Base-by-base conservation (phyloP, 2,329 filamentous ascomycete genomes). In the Teratosphaeriaceae sp. region DNA sequence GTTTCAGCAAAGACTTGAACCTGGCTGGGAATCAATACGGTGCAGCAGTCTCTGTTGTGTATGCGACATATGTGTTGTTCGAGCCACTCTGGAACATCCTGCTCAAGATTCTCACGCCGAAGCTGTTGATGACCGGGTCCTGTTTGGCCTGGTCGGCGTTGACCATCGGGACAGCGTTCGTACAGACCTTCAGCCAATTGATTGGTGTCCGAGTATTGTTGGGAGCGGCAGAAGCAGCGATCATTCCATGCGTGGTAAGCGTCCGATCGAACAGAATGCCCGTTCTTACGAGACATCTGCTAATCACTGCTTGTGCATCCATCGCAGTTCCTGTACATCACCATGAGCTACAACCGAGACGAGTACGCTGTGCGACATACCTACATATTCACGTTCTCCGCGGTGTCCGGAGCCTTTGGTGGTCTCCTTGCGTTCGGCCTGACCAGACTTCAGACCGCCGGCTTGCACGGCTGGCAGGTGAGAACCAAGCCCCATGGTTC, bases 1-100 rank as follows among this genome's bases (percentile, higher is more conserved):
- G 37, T 19, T 40, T 40, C 37, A 27, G 21, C 37, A 29, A 26
- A 6, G 37, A 40, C 23, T 16, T 40, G 8, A 6, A 16, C 9
- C 23, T 40, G 9, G 37, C 18, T 26, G 23, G 23, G 20, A 40
- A 40, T 16, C 21, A 40, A 12, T 38, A 38, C 18, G 35, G 35
- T 16, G 26, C 38, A 9, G 40, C 40, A 12, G 40, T 43, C 9
- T 37, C 31, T 11, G 24, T 43, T 21, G 19, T 43, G 12, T 43
- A 43, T 16, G 40, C 40, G 12, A 43, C 40, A n/a, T 43, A 43
- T 21, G 40, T 43, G 3, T 20, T 38, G 15, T 43, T 38, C n/a
- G 40, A 43, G 22, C 19, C 40, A 3, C 16, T 29, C 3, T 43
- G 33, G 31, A 29, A 23, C 16, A 19, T 43, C 20, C 9, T 43